Percentiles rank a stretch among this genome's conserved stretches.
phyloP scores from a whole-genome alignment of 2,329 filamentous ascomycete genomes.

The Phaeosphaeriaceae sp. region DNA sequence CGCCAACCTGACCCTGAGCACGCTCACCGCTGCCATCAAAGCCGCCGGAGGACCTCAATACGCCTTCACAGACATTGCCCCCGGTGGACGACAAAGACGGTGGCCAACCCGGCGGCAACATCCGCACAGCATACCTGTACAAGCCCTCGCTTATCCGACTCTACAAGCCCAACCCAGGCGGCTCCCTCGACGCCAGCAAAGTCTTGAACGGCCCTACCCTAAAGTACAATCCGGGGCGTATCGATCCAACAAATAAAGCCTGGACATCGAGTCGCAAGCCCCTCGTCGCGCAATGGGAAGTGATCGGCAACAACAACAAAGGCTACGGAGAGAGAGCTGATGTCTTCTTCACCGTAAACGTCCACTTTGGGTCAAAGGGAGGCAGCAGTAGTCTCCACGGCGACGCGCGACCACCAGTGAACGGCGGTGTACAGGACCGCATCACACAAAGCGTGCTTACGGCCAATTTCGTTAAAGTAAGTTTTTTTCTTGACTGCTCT shows the following conservation, averaged over 20 bases:
- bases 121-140: slow-evolving; percentile 74
- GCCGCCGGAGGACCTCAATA: slow-evolving; percentile 60
- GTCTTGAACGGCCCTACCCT: slow-evolving; percentile 66
- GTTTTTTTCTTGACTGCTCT: no score
- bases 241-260: slow-evolving; percentile 66
- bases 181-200: slow-evolving; percentile 60
- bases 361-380: slow-evolving; percentile 72
- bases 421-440: slow-evolving; percentile 66
- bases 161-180: slow-evolving; percentile 64
- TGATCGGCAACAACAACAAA: slow-evolving; percentile 57
- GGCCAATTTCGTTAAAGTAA: slow-evolving; percentile 51
- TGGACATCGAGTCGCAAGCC: slow-evolving; percentile 71
- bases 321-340: slow-evolving; percentile 43
- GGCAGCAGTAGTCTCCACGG: slow-evolving; percentile 70
- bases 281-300: slow-evolving; percentile 69
- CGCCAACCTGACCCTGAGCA: slow-evolving; percentile 65
- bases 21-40: slow-evolving; percentile 62
- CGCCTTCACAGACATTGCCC: slow-evolving; percentile 65
- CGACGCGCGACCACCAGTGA: slow-evolving; percentile 69
- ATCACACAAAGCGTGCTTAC: slow-evolving; percentile 55
- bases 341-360: slow-evolving; percentile 72
- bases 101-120: slow-evolving; percentile 73
- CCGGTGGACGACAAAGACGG: slow-evolving; percentile 67
- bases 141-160: slow-evolving; percentile 65
- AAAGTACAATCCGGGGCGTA: slow-evolving; percentile 71